Base-by-base conservation (phyloP, 805 yeast species). In the Candida chauliodis region DNA sequence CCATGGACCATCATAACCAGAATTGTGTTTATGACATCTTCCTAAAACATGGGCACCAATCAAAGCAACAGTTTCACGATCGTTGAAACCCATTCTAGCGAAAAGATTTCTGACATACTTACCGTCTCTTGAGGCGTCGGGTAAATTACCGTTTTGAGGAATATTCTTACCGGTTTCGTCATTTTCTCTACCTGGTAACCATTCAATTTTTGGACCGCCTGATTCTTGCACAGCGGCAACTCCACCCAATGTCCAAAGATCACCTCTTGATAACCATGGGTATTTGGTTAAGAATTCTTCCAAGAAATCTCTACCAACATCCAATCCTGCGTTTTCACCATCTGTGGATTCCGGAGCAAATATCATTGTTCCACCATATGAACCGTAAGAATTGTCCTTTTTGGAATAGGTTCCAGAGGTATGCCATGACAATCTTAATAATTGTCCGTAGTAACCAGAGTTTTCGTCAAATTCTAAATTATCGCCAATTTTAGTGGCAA, bases 111-210 rank as follows among this genome's bases (percentile, higher is more conserved):
- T 73, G 11, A 86, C 80, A 52, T 86, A 89, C 17, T 66, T 63
- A 2, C 81, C 74, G 36, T 78, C 89, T 51, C 69, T 58, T 4
- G 80, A 60, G 18, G 89, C 95, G 52, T 82, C 78, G 5, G 95
- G 95, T 32, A 86, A 68, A 53, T 85, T 71, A 11, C 84, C 88
- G 53, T 78, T 81, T 14, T 76, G 76, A 23, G 89, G 85, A 11
- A 72, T 72, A 29, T 76, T 72, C 14, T 51, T 45, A 13, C 63
- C 53, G 42, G 72, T 80, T 2, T 57, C 60, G 42, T 72, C 61
- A 55, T 86, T 88, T 7, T 73, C 66, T 59, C 95, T 71, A 29
- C 95, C 96, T 6, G 93, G 82, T 60, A 79, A 79, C 96, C 96
- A 88, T 14, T 75, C 71, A 40, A 86, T 67, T 48, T 77, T 72